Conservation (phyloP, 306 rosid species). For the Gastrolobium bilobum region DNA sequence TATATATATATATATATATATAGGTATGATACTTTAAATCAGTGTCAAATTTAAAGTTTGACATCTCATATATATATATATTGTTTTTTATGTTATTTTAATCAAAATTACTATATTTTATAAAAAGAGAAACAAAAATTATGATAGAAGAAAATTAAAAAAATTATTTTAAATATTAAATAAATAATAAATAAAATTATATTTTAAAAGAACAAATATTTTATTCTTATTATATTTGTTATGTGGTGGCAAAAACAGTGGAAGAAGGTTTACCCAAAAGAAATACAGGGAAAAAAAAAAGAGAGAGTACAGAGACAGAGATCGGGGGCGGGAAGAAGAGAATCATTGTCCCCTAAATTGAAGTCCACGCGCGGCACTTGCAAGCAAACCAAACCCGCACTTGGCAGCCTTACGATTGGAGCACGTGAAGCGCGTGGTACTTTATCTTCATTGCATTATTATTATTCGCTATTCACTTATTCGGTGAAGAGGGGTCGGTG, state of each 20-base stretch:
- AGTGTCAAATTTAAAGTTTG: too few species aligned
- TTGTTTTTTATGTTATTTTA: too few species aligned
- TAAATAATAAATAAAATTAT: too few species aligned
- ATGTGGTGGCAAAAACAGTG: background rate
- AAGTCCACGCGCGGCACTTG: constrained; percentile 51
- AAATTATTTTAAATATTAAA: too few species aligned
- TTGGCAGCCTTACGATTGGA: constrained; percentile 50
- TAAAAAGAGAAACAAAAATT: too few species aligned
- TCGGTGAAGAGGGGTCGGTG: constrained; percentile 32
- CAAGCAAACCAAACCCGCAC: constrained; percentile 42
- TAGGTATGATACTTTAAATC: too few species aligned
- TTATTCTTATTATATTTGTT: background rate
- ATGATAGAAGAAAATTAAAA: too few species aligned
- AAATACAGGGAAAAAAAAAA: background rate
- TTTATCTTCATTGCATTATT: constrained; percentile 38
- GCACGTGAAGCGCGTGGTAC: constrained; percentile 60
- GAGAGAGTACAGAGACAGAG: background rate
- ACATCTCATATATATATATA: too few species aligned
- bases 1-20: too few species aligned
- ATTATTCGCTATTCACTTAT: constrained; percentile 19
- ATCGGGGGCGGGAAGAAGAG: constrained; percentile 15
- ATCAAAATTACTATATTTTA: too few species aligned
- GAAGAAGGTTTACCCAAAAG: background rate
- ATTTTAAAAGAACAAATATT: too few species aligned
- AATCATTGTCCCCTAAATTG: constrained; percentile 43